Evolutionary conservation across 495 filamentous ascomycete genomes (phyloP), one percentile per base, ranked within the genome.

Genomic region (Delitschia confertaspora): DNA sequence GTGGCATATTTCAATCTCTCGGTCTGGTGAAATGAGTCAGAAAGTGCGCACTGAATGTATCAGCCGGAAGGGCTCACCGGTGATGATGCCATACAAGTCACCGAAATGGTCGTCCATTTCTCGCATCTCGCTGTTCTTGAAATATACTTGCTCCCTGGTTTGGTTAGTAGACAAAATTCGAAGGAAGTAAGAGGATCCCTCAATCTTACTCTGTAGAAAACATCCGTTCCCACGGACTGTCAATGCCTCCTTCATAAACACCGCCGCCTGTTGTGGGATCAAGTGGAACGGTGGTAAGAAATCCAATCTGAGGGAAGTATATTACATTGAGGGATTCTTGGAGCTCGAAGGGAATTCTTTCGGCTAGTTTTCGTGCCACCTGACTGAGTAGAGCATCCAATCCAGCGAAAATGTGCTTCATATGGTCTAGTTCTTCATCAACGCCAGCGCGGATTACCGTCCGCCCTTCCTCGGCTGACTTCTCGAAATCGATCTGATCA

Each of bases 221-320:
- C 53, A 83, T 82, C 33, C 74, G 68, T 38, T 85, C 76, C 91
- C 93, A 98, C 9, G 61, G 59, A 39, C 74, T 72, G 32, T 69
- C 65, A 0, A 69, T 64, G 6, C 65, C 40, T 3, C 86, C 85
- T 40, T 75, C 69, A 55, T 82, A 96, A 0, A 76, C 66, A 0
- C 78, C 74, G 38, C 70, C 64, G 0, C 80, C 79, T 6, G 73
- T 76, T 5, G 69, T 59, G 13, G 69, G 65, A 53, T 88, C 76
- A 8, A 82, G 60, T 0, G 73, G 71, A 17, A 95, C 78, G 0
- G 80, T 79, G 18, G 87, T 83, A 13, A 95, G 74, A 62, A 93
- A 98, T 2, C 91, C 93, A 10, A 95, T 72, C 56, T 93, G 85
- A 7, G 87, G 88, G 52, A 95, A 86, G 60, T 88, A 88, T 16